Percentiles rank a stretch among this genome's conserved stretches.
Conservation (phyloP, 148 eudicot genomes). For the Silene uniflora region DNA sequence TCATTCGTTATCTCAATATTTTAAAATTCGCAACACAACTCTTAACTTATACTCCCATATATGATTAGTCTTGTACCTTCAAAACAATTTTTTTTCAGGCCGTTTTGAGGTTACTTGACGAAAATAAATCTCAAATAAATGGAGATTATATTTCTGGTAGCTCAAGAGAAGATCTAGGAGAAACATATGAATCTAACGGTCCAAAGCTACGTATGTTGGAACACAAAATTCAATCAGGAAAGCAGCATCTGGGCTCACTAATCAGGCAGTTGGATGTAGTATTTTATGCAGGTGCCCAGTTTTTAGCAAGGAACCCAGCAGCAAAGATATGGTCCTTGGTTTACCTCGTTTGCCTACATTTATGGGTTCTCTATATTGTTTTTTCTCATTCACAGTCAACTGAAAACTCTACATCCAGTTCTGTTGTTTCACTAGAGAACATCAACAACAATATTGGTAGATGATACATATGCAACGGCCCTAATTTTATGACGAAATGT, state of each 20-base stretch:
- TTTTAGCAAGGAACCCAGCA: constrained; percentile 67
- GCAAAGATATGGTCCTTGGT: constrained; percentile 65
- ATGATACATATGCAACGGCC: not conserved
- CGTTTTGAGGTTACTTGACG: constrained; percentile 70
- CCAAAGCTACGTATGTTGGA: constrained; percentile 53
- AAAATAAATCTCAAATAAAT: constrained; percentile 42
- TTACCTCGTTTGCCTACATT: constrained; percentile 62
- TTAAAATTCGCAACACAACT: not conserved
- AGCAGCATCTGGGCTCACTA: constrained; percentile 71
- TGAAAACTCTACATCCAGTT: constrained; percentile 59
- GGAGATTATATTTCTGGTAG: constrained; percentile 33
- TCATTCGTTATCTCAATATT: constrained; percentile 16
- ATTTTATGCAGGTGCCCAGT: constrained; percentile 61
- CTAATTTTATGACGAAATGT: not conserved
- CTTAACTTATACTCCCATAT: not conserved
- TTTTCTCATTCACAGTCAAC: constrained; percentile 60
- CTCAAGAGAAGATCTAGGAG: constrained; percentile 48
- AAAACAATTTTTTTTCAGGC: constrained; percentile 38
- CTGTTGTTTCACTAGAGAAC: constrained; percentile 71
- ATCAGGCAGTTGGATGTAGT: constrained; percentile 75
- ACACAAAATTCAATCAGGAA: constrained; percentile 59
- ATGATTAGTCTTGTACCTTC: not conserved
- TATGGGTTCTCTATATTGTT: constrained; percentile 74
- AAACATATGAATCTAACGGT: constrained; percentile 38
- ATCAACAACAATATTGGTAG: constrained; percentile 55